Base-by-base conservation (phyloP, 768 basidiomycete species). In the Nidularia sp. region DNA sequence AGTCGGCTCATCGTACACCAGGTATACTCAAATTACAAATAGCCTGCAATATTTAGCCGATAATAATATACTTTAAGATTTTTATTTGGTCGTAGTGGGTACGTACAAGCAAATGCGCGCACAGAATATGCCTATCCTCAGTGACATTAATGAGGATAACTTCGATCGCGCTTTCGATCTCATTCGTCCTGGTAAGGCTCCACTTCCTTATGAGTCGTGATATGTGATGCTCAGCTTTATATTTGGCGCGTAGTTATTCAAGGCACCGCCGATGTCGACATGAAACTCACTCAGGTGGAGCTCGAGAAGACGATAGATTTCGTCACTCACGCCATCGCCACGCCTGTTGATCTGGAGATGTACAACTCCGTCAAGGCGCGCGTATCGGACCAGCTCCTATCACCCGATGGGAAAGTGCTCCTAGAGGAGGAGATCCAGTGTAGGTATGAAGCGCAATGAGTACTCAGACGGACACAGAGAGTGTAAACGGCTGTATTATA, bases 221-320 rank as follows among this genome's bases (percentile, higher is more conserved):
- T 41, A 41, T 10, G 15, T 41, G 36, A 2, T 41, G 4, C 36
- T 41, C 4, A 15, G 36, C 25, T 25, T 25, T 41, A 41, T 41
- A 1, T 41, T 10, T 15, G 15, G 36, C 15, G 36, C 9, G 10
- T 51, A 80, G 81, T 82, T n/a, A 81, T 83, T 29, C 81, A 83
- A 54, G 81, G 80, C 7, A 68, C 69, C 29, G 75, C 74, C 0
- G 80, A 83, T 50, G 70, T 78, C 55, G 79, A 78, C 13, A 62
- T 65, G 29, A 60, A 49, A 44, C 62, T 82, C 32, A 76, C 78
- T 2, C 77, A 77, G 52, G 62, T 67, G 51, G 83, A 84, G 54
- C 66, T 83, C 0, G 71, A 81, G 53, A 70, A 66, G 48, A 76
- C 82, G 1, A 57, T 68, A 52, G 60, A 63, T 18, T 66, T 64